Evolutionary conservation across 208 protist genomes (phyloP), one percentile per base, ranked within the genome.

Genomic region (Trypanosoma scelopori): DNA sequence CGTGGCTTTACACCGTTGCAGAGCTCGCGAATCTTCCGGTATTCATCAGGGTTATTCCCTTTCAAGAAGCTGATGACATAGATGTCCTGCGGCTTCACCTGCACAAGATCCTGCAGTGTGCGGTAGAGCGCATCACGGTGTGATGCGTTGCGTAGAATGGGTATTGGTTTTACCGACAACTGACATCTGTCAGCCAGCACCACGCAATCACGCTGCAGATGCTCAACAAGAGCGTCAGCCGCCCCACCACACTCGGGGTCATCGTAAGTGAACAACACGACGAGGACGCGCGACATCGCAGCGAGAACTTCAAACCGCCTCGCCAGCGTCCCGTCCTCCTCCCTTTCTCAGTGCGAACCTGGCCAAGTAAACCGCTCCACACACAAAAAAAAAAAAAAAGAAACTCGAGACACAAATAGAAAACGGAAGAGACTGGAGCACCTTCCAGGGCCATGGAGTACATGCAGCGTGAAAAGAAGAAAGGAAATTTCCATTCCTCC

Each of bases 221-320:
- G 85, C 6, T 88, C 84, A 15, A 90, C 81, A 27, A 95, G 67
- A 1, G 89, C 89, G 35, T 95, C 89, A 9, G 87, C 86, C 2
- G 87, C 89, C 15, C 89, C 89, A 22, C 89, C 89, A 71, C 89
- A 95, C 64, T 92, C 82, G 0, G 87, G 86, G 57, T 95, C 89
- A 61, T 95, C 89, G 59, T 95, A 95, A 5, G 89, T 91, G n/a
- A 95, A 57, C 15, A 95, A 62, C 9, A 95, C 80, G 13, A 77
- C 72, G 12, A 95, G 56, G 18, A 81, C 49, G 0, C 84, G 81
- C 12, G 43, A 52, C 27, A 65, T 71, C 22, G 41, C 30, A 12
- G 5, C 12, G n/a, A 35, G 13, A 37, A 37, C n/a, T n/a, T 37
- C 12, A 51, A 51, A 25, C 39, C 3, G 6, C 25, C 23, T 25